Conservation (phyloP, 768 basidiomycete genomes). For the Hemileccinum impolitum region DNA sequence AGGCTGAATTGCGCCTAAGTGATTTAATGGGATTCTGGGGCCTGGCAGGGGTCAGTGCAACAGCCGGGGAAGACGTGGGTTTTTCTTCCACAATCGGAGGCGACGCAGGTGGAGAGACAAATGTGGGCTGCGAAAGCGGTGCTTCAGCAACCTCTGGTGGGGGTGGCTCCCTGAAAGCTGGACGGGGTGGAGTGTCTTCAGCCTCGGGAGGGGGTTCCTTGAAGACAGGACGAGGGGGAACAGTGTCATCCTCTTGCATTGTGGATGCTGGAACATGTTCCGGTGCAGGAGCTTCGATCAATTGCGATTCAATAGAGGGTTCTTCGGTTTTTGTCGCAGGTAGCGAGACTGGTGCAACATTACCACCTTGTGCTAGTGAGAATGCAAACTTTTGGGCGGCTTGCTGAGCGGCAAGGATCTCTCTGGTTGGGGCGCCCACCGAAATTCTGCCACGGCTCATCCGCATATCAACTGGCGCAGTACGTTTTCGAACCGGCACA, state of each 20-base stretch:
- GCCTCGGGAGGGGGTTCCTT: slow-evolving; percentile 56
- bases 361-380: slow-evolving; percentile 19
- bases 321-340: slow-evolving; percentile 16
- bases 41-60: slow-evolving; percentile 42
- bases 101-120: slow-evolving; percentile 22
- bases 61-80: slow-evolving; percentile 27
- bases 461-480: slow-evolving; percentile 85
- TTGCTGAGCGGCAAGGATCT: slow-evolving; percentile 70
- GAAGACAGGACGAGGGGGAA: slow-evolving; percentile 45
- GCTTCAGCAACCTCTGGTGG: slow-evolving; percentile 54
- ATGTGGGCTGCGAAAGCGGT: slow-evolving; percentile 13
- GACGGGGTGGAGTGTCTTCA: slow-evolving; percentile 34
- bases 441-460: slow-evolving; percentile 76
- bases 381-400: slow-evolving; percentile 52
- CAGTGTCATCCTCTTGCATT: slow-evolving; percentile 12
- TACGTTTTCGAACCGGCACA: slow-evolving; percentile 79
- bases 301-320: slow-evolving; percentile 18
- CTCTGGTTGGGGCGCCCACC: slow-evolving; percentile 62
- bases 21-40: slow-evolving; percentile 52
- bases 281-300: slow-evolving; percentile 3
- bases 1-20: slow-evolving; percentile 32
- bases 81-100: slow-evolving; percentile 26
- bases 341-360: slow-evolving; percentile 13
- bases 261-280: slow-evolving; percentile 4
- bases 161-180: slow-evolving; percentile 61